Conservation (phyloP, 352 stramenopile genomes). For the Pythium biforme region DNA sequence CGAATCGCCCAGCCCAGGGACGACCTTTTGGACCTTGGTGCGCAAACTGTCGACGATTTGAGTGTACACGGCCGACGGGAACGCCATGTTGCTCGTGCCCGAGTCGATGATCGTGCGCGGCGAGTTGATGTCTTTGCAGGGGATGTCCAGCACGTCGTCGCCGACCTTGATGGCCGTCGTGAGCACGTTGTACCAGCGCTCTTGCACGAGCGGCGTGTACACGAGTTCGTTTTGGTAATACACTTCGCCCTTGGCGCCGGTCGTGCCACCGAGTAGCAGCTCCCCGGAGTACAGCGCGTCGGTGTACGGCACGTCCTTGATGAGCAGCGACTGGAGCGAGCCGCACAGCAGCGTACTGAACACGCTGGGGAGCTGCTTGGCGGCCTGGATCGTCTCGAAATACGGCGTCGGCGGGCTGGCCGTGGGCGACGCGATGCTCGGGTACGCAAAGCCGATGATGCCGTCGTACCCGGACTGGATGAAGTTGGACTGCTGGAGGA, state of each 20-base stretch:
- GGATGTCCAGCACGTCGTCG: conserved; percentile 40
- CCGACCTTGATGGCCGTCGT: conserved; percentile 63
- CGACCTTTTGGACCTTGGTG: conserved; percentile 45
- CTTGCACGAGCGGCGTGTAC: conserved; percentile 75
- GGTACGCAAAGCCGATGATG: conserved; percentile 68
- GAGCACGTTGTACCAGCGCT: conserved; percentile 79
- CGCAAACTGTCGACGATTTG: conserved; percentile 57
- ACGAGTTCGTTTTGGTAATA: conserved; percentile 64
- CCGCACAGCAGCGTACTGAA: conserved; percentile 82
- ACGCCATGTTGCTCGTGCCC: conserved; percentile 77
- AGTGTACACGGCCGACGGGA: conserved; percentile 65
- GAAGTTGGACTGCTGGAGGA: conserved; percentile 59
- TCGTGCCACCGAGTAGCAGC: conserved; percentile 56
- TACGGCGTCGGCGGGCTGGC: conserved; percentile 48
- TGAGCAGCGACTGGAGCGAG: conserved; percentile 58
- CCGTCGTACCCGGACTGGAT: conserved; percentile 72
- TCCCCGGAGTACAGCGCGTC: conserved; percentile 55
- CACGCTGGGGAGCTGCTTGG: conserved; percentile 39
- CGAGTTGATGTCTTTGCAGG: conserved; percentile 71
- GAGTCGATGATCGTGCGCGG: conserved; percentile 76
- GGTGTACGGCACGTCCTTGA: conserved; percentile 36
- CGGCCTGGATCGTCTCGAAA: conserved; percentile 50
- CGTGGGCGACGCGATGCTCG: conserved; percentile 57
- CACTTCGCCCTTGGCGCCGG: conserved; percentile 40
- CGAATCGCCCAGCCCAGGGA: conserved; percentile 37